Base-by-base conservation (phyloP, 108 stramenopile species). In the Parmales sp. region DNA sequence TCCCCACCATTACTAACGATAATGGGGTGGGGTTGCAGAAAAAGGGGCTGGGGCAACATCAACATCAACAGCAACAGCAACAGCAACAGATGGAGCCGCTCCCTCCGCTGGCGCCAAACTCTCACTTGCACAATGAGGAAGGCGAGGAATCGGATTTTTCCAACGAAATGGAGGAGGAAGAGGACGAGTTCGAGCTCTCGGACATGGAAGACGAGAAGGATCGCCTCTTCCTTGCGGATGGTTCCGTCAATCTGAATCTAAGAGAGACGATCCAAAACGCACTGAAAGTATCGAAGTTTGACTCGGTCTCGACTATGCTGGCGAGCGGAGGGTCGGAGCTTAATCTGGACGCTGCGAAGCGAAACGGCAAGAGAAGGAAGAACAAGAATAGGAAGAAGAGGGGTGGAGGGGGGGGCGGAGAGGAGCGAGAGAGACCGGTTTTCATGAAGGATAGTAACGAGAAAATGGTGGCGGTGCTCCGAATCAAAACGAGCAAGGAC, bases 231-330 rank as follows among this genome's bases (percentile, higher is more conserved):
- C 64, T 77, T 18, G 75, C 82, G 0, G 78, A 83, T 60, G 85
- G 85, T 18, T 37, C 80, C 19, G 74, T 75, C 9, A 80, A 78
- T 43, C 49, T 75, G 31, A 71, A 48, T 23, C 82, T 87, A 22
- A 77, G 84, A 4, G 68, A 75, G 37, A 78, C 76, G 26, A 77
- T 84, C 23, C 29, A 67, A 29, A 43, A 78, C 6, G 79, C 82
- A 18, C 78, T 87, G 6, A 44, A 49, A 34, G 48, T 69, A 1
- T 74, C 82, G 20, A 39, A 76, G 66, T 87, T 82, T 65, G 86
- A 87, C 69, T 81, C 79, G 0, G 84, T 85, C 8, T 78, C 82
- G 29, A 72, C 86, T 19, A 75, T 87, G 19, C 75, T 83, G 9
- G 80, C 80, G 18, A 51, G 48, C 18, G 37, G 51, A 6, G 54